Percentiles rank a stretch among this genome's conserved stretches.
Conservation (phyloP, 257 asterid species). For the Petunia axillaris region DNA sequence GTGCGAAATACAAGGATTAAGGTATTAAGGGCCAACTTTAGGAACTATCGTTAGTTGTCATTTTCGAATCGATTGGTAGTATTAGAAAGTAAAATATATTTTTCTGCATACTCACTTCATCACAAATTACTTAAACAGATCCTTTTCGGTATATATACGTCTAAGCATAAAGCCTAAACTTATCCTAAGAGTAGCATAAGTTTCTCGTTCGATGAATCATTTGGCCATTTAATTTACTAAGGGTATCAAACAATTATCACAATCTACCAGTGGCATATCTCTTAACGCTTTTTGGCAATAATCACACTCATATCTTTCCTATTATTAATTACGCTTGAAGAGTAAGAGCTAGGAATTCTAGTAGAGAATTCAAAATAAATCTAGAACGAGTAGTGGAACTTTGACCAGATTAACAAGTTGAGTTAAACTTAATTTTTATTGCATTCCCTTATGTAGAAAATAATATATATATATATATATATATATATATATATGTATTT, state of each 20-base stretch:
- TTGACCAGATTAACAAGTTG: no score
- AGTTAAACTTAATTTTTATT: no score
- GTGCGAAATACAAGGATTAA: no score
- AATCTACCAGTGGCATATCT: neutral
- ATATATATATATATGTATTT: no score
- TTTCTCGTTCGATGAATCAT: slow-evolving; percentile 20
- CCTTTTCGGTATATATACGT: neutral
- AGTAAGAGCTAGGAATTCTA: no score
- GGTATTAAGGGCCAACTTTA: no score
- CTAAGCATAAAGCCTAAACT: neutral
- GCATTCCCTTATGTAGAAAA: no score
- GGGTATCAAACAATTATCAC: slow-evolving; percentile 14
- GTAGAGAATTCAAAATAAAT: no score
- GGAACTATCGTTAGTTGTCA: neutral
- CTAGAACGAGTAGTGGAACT: no score
- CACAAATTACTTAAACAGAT: neutral
- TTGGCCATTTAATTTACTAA: neutral
- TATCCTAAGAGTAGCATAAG: slow-evolving; percentile 25
- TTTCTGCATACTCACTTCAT: neutral
- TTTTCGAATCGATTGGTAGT: neutral
- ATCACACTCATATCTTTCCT: neutral
- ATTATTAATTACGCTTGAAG: no score
- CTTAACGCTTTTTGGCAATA: neutral
- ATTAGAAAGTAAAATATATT: neutral
- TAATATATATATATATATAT: no score